phyloP scores from a whole-genome alignment of 2,329 filamentous ascomycete genomes.

The Aspergillus latus region DNA sequence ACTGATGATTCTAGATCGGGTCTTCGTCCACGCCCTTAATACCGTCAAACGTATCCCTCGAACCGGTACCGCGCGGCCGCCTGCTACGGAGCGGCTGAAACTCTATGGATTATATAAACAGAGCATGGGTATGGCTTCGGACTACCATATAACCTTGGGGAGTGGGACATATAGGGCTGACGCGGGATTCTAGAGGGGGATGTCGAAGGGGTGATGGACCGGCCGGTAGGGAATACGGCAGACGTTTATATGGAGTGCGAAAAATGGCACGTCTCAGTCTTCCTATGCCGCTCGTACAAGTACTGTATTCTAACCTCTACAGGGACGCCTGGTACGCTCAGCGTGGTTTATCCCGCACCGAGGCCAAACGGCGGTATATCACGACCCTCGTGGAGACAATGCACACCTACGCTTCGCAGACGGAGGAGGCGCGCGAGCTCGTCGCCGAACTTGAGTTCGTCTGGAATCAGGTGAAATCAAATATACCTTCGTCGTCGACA shows the following conservation, averaged over 20 bases:
- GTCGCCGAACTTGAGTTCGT: constrained; percentile 97
- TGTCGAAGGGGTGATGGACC: constrained; percentile 88
- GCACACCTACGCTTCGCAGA: constrained; percentile 87
- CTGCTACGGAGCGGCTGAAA: constrained; percentile 77
- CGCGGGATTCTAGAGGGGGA: constrained; percentile 69
- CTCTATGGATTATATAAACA: constrained; percentile 99
- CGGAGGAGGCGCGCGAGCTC: constrained; percentile 76
- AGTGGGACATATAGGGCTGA: background rate
- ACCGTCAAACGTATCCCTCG: constrained; percentile 97
- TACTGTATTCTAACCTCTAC: background rate
- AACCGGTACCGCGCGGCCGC: constrained; percentile 85
- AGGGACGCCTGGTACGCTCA: constrained; percentile 95
- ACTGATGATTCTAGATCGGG: constrained; percentile 62
- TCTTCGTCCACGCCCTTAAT: constrained; percentile 98
- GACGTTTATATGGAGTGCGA: constrained; percentile 57
- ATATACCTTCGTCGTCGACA: constrained; percentile 59
- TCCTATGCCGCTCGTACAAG: background rate
- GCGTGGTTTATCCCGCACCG: constrained; percentile 76
- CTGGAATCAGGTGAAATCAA: constrained; percentile 96
- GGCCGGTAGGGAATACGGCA: constrained; percentile 60
- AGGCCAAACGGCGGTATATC: constrained; percentile 92
- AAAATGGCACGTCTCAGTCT: constrained; percentile 59
- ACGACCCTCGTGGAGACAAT: constrained; percentile 93
- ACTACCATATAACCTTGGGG: background rate
- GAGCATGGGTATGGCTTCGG: constrained; percentile 67